A percentile compares a stretch with the other conserved stretches of the same genome.
Conservation (phyloP, 768 basidiomycete species). For the Leccinum incarnatum region DNA sequence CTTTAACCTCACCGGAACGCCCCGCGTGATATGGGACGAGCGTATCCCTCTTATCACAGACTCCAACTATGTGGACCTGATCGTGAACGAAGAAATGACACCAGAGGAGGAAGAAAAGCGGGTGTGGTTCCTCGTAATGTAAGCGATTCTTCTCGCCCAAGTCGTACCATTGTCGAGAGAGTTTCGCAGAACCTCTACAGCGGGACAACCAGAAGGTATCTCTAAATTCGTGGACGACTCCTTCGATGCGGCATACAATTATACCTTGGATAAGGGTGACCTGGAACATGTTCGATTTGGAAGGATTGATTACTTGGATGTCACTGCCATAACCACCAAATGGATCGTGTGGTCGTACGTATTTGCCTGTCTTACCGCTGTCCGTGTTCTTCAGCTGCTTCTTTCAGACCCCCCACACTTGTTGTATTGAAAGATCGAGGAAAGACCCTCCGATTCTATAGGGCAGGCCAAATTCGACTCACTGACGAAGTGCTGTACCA, state of each 20-base stretch:
- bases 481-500: conserved; percentile 57
- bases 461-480: conserved; percentile 58
- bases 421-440: conserved; percentile 72
- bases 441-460: conserved; percentile 78
- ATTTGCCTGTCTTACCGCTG: neutral
- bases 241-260: conserved; percentile 75
- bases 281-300: conserved; percentile 76
- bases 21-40: conserved; percentile 56
- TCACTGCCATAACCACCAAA: conserved; percentile 78
- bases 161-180: neutral
- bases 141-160: conserved; percentile 26
- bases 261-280: conserved; percentile 55
- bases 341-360: conserved; percentile 85
- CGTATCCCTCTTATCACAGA: conserved; percentile 81
- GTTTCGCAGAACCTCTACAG: conserved; percentile 52
- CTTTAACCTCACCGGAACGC: conserved; percentile 64
- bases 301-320: conserved; percentile 84
- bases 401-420: conserved; percentile 67
- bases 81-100: conserved; percentile 67
- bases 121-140: conserved; percentile 81
- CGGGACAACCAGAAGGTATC: conserved; percentile 56
- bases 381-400: neutral
- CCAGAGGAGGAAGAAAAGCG: conserved; percentile 63
- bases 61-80: conserved; percentile 68
- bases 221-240: conserved; percentile 69